Evolutionary conservation across 805 yeast genomes (phyloP).

Genomic region (Zygoascus tannicola): DNA sequence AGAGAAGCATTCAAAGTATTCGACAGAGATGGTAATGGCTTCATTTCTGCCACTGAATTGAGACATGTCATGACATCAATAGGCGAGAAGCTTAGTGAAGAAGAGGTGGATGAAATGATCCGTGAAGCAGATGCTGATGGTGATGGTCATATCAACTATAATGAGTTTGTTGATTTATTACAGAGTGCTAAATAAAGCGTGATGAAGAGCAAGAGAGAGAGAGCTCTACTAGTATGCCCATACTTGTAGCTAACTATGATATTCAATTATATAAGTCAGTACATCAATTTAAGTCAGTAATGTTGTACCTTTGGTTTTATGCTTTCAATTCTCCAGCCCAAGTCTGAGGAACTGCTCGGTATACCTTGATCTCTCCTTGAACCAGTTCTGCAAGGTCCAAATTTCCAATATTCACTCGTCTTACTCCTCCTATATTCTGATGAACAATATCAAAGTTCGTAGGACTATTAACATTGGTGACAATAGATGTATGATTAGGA

Average conservation of each 20-base stretch:
- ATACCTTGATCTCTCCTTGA: conserved; percentile 25
- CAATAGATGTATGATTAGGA: conserved; percentile 31
- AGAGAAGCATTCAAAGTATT: conserved; percentile 97
- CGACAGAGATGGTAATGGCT: conserved; percentile 90
- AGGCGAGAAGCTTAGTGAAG: conserved; percentile 93
- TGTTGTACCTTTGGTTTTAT: not conserved
- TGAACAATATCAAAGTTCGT: conserved; percentile 19
- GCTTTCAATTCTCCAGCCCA: conserved; percentile 24
- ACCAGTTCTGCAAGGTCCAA: conserved; percentile 22
- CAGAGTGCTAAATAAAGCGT: conserved; percentile 7
- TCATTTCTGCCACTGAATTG: conserved; percentile 91
- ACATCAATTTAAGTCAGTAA: no score
- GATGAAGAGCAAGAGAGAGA: no score
- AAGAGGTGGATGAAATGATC: conserved; percentile 95
- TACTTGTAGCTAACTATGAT: no score
- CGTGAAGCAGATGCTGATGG: conserved; percentile 78
- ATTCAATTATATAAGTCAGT: no score
- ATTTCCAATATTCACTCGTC: conserved; percentile 24
- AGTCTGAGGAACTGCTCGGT: conserved; percentile 25
- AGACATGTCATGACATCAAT: conserved; percentile 95
- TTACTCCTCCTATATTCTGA: conserved; percentile 27
- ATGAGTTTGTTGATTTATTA: conserved; percentile 87
- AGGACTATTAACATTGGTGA: conserved; percentile 18
- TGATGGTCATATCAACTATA: conserved; percentile 95
- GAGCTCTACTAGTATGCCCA: no score